Conservation (phyloP, 192 early-diverging fungal genomes). For the Coemansia nantahalensis region DNA sequence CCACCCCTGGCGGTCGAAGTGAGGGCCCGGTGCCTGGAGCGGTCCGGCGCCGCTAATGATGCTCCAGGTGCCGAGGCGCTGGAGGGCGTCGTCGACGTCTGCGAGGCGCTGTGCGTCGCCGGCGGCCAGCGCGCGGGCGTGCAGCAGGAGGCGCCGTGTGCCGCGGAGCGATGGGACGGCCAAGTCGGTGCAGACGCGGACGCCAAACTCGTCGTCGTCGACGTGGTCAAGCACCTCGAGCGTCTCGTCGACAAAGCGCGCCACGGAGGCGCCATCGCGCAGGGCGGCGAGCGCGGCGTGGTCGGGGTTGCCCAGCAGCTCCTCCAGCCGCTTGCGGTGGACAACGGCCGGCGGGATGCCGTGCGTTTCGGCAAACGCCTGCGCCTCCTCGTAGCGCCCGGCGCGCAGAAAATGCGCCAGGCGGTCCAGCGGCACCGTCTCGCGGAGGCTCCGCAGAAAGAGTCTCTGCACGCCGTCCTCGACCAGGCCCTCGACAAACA, state of each 20-base stretch:
- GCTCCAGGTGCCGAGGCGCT: conserved; percentile 50
- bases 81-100: conserved; percentile 13
- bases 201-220: conserved; percentile 14
- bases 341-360: conserved; percentile 21
- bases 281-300: neutral
- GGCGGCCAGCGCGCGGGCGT: conserved; percentile 14
- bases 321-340: conserved; percentile 24
- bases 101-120: neutral
- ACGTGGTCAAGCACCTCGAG: conserved; percentile 11
- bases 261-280: neutral
- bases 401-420: conserved; percentile 33
- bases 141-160: conserved; percentile 20
- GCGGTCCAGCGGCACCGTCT: conserved; percentile 38
- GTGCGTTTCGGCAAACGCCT: conserved; percentile 30
- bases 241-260: conserved; percentile 1
- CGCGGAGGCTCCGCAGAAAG: conserved; percentile 25
- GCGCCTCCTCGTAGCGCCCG: conserved; percentile 28
- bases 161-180: conserved; percentile 3
- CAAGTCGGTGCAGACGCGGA: conserved; percentile 20
- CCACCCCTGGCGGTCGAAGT: conserved; percentile 49
- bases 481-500: conserved; percentile 36
- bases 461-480: conserved; percentile 12
- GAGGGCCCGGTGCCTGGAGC: neutral
- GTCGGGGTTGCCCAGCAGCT: conserved; percentile 2
- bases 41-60: conserved; percentile 2